Percentiles rank a stretch among this genome's conserved stretches.
Evolutionary conservation across 164 flowering plant species (phyloP).

Genomic region (Macadamia tetraphylla): DNA sequence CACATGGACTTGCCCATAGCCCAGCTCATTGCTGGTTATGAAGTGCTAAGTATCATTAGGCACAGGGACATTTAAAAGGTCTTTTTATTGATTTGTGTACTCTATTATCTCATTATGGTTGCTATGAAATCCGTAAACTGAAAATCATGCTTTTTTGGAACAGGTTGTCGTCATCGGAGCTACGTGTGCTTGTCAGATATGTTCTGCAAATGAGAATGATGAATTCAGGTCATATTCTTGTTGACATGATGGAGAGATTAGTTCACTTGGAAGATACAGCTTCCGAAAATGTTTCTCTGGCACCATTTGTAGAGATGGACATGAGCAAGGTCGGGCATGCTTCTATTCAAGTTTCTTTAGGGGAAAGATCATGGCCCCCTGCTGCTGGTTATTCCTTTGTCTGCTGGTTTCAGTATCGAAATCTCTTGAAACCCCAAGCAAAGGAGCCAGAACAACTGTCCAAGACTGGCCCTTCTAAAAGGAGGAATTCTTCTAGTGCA

Average conservation of each 20-base stretch:
- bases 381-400: slow-evolving; percentile 86
- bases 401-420: slow-evolving; percentile 73
- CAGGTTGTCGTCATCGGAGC: slow-evolving; percentile 90
- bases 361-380: slow-evolving; percentile 89
- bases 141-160: slow-evolving; percentile 14
- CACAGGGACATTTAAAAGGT: no score
- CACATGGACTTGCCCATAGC: no score
- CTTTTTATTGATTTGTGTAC: background rate
- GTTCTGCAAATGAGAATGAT: slow-evolving; percentile 69
- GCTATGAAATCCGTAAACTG: background rate
- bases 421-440: slow-evolving; percentile 41
- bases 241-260: slow-evolving; percentile 87
- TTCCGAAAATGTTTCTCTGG: slow-evolving; percentile 74
- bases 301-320: slow-evolving; percentile 92
- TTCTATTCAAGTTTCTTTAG: slow-evolving; percentile 70
- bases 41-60: no score
- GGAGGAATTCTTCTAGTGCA: slow-evolving; percentile 21
- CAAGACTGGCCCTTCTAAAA: slow-evolving; percentile 27
- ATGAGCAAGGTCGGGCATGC: slow-evolving; percentile 96
- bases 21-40: no score
- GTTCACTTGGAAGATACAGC: slow-evolving; percentile 65
- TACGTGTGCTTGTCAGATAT: slow-evolving; percentile 72
- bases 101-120: slow-evolving; percentile 8
- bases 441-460: slow-evolving; percentile 23
- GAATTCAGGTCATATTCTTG: slow-evolving; percentile 66